A percentile compares a stretch with the other conserved stretches of the same genome.
phyloP scores from a whole-genome alignment of 1,139 yeast genomes.

The Yamadazyma buinensis region DNA sequence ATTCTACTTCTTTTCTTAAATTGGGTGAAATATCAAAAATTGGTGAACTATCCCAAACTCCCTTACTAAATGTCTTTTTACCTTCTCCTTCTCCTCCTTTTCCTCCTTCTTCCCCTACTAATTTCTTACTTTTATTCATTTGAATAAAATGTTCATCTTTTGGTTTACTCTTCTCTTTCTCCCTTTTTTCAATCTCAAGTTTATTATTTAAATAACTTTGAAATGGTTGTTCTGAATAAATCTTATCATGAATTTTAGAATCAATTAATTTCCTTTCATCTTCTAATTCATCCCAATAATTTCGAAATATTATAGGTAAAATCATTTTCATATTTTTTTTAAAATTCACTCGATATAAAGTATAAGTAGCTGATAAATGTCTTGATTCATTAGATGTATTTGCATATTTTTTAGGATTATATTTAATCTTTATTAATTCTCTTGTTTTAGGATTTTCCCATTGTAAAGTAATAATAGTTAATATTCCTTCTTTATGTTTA shows the following conservation, averaged over 20 bases:
- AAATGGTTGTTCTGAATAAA: slow-evolving; percentile 73
- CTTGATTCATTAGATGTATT: slow-evolving; percentile 86
- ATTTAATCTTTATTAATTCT: slow-evolving; percentile 55
- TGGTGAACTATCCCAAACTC: slow-evolving; percentile 65
- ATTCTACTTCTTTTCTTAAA: slow-evolving; percentile 51
- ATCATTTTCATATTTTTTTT: slow-evolving; percentile 84
- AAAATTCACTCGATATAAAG: slow-evolving; percentile 73
- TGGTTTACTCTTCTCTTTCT: slow-evolving; percentile 2
- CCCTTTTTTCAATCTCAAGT: slow-evolving; percentile 2
- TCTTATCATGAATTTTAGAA: slow-evolving; percentile 47
- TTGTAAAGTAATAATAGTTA: slow-evolving; percentile 58
- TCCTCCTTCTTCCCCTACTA: neutral
- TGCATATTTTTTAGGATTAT: slow-evolving; percentile 69
- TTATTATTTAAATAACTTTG: slow-evolving; percentile 11
- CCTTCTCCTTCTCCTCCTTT: too few relatives aligned
- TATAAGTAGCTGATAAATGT: slow-evolving; percentile 86
- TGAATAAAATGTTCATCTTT: neutral
- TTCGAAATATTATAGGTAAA: slow-evolving; percentile 77
- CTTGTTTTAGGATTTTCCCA: slow-evolving; percentile 82
- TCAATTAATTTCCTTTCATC: slow-evolving; percentile 40
- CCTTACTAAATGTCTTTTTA: slow-evolving; percentile 18
- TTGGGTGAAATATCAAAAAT: slow-evolving; percentile 49
- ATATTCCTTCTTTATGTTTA: slow-evolving; percentile 48
- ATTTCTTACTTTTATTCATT: slow-evolving; percentile 1
- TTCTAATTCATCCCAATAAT: slow-evolving; percentile 74